Base-by-base conservation (phyloP, 148 eudicot genomes). In the Talinum fruticosum region DNA sequence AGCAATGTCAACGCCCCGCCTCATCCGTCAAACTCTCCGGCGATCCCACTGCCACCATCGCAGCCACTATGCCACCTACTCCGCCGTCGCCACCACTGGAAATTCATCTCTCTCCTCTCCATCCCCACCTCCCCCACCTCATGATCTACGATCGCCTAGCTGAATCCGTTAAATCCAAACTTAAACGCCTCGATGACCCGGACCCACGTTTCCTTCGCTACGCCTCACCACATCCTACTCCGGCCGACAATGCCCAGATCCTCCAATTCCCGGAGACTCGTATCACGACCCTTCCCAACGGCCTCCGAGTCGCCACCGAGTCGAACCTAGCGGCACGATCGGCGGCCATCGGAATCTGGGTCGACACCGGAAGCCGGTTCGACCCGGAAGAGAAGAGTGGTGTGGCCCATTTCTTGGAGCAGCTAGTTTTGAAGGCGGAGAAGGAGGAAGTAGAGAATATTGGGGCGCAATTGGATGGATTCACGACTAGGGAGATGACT, bases 291-390 rank as follows among this genome's bases (percentile, higher is more conserved):
- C 89, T 92, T 21, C 88, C 92, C 19, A 90, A 86, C 75, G 94
- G 97, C 51, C 88, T 92, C 59, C 92, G 94, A 0, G 87, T 92
- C 51, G 97, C 92, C 64, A 89, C 92, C 29, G 89, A 92, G 86
- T 85, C 92, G 0, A 81, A 78, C 41, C 88, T 89, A 37, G 86
- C 97, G 2, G 41, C 85, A 3, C 34, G 53, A 0, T 81, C 92
- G 5, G 91, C 87, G 23, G 65, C 88, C 30, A 81, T 89, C 53
- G 81, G 86, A 0, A 86, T 89, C 4, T 78, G 83, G 75, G 72
- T 89, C 67, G 92, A 89, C 62, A 82, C 93, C 8, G 93, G 93
- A 2, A 80, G 87, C 14, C 45, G 93, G 26, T 90, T 88, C 41
- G 93, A 90, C 44, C 47, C 80, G 0, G 91, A 90, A n/a, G 87